These are phyloP conservation scores for Pseudogymnoascus sp. DNA, from an alignment of 2,329 filamentous ascomycete genomes.

Conservation along the genomic window DNA sequence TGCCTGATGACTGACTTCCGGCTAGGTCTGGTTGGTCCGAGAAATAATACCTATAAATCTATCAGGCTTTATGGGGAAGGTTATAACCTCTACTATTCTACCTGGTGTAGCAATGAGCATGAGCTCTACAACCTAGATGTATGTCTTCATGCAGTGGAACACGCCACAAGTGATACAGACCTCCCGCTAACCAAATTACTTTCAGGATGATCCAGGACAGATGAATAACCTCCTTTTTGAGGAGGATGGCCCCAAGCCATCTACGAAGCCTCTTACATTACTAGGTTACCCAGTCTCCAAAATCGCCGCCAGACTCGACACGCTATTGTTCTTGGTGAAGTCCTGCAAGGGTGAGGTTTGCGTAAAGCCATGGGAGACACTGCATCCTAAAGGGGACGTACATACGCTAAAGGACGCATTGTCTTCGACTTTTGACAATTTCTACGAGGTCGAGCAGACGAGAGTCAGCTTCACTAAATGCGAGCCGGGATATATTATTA, in stretches of 20 bases:
- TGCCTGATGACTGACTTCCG: not conserved
- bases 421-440: slow-evolving; percentile 38
- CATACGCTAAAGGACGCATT: slow-evolving; percentile 45
- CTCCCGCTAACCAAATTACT: not conserved
- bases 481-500: slow-evolving; percentile 46
- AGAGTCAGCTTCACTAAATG: slow-evolving; percentile 47
- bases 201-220: slow-evolving; percentile 43
- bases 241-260: not conserved
- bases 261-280: slow-evolving; percentile 20
- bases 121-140: slow-evolving; percentile 58
- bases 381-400: slow-evolving; percentile 48
- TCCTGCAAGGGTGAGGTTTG: slow-evolving; percentile 49
- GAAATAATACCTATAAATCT: slow-evolving; percentile 44
- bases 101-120: slow-evolving; percentile 61
- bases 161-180: not conserved
- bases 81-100: slow-evolving; percentile 57
- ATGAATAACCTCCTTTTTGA: slow-evolving; percentile 33
- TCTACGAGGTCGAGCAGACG: slow-evolving; percentile 41
- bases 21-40: slow-evolving; percentile 15
- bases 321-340: slow-evolving; percentile 52
- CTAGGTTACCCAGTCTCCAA: slow-evolving; percentile 31
- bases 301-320: slow-evolving; percentile 45
- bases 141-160: slow-evolving; percentile 15
- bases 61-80: slow-evolving; percentile 36
- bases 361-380: slow-evolving; percentile 45